Conservation (phyloP, 2,329 filamentous ascomycete genomes). For the Fusarium sp. region DNA sequence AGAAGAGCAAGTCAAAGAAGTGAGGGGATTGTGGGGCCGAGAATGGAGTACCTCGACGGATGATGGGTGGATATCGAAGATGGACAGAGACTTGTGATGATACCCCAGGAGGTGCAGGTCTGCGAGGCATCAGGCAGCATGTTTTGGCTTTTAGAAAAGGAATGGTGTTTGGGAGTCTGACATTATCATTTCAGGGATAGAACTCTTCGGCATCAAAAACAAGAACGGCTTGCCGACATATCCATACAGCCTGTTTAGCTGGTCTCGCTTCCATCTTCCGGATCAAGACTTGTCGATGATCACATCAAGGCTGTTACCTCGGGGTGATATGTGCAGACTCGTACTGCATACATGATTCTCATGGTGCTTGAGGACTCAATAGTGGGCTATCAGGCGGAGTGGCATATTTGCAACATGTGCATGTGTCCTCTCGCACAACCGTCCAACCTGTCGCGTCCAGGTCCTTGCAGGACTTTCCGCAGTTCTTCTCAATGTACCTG, state of each 20-base stretch:
- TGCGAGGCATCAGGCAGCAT: background rate
- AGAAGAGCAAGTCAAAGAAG: constrained; percentile 49
- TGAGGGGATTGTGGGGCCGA: constrained; percentile 2
- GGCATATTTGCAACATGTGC: background rate
- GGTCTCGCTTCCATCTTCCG: background rate
- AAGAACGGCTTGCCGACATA: background rate
- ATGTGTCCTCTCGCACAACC: background rate
- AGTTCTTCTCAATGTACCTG: background rate
- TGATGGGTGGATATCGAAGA: background rate
- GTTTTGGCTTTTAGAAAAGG: constrained; percentile 22
- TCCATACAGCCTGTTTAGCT: background rate
- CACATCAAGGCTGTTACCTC: background rate
- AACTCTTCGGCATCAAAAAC: background rate
- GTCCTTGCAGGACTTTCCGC: background rate
- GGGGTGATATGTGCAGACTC: background rate
- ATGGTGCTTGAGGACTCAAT: background rate
- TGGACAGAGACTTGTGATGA: constrained; percentile 11
- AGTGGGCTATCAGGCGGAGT: background rate
- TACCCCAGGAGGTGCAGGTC: constrained; percentile 20
- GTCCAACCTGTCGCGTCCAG: background rate
- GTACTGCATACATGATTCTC: background rate
- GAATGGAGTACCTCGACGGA: background rate
- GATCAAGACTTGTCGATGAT: background rate
- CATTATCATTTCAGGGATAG: constrained; percentile 4
- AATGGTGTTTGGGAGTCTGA: constrained; percentile 28